phyloP scores from a whole-genome alignment of 495 filamentous ascomycete species.

The Cetradonia linearis region DNA sequence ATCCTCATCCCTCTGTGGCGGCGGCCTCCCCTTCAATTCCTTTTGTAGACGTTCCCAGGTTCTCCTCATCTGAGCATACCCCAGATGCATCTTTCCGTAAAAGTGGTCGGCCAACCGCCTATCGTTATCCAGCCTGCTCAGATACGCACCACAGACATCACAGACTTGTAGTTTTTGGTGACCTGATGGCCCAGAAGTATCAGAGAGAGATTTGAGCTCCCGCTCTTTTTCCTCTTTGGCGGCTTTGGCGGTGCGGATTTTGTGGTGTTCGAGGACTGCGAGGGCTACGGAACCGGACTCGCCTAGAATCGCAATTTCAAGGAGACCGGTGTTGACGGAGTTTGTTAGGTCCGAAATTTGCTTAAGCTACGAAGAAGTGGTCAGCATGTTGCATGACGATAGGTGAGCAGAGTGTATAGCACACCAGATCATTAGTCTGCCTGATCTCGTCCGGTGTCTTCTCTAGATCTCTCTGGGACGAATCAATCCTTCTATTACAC shows the following conservation, averaged over 20 bases:
- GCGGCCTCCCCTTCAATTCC: slow-evolving; percentile 66
- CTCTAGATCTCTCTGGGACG: slow-evolving; percentile 79
- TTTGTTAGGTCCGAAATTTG: slow-evolving; percentile 71
- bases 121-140: slow-evolving; percentile 87
- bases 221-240: slow-evolving; percentile 77
- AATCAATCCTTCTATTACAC: slow-evolving; percentile 88
- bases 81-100: slow-evolving; percentile 98
- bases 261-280: slow-evolving; percentile 78
- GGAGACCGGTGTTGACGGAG: slow-evolving; percentile 70
- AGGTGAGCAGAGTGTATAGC: slow-evolving; percentile 13
- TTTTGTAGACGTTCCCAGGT: slow-evolving; percentile 75
- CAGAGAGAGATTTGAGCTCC: slow-evolving; percentile 82
- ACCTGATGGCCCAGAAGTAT: slow-evolving; percentile 81
- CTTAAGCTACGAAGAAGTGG: slow-evolving; percentile 48
- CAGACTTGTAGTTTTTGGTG: slow-evolving; percentile 98
- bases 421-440: slow-evolving; percentile 79
- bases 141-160: slow-evolving; percentile 93
- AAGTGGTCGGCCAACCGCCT: slow-evolving; percentile 91
- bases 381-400: slow-evolving; percentile 8
- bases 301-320: slow-evolving; percentile 78
- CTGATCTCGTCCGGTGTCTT: slow-evolving; percentile 97
- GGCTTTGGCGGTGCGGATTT: slow-evolving; percentile 66
- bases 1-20: slow-evolving; percentile 46
- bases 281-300: slow-evolving; percentile 69
- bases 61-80: slow-evolving; percentile 95